Conservation (phyloP, 257 asterid genomes). For the Solanum clarkiae region DNA sequence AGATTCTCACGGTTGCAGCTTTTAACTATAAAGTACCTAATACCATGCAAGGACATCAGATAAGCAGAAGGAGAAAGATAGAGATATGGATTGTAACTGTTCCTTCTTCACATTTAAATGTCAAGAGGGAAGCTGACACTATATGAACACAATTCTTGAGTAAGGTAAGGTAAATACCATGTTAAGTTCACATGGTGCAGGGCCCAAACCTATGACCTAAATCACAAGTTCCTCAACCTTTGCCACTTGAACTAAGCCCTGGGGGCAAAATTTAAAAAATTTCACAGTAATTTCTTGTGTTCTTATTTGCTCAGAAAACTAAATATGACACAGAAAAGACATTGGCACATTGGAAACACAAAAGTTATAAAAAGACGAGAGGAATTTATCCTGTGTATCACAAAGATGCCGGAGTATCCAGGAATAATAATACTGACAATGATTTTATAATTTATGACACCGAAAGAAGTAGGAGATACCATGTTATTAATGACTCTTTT, state of each 20-base stretch:
- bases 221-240: neutral
- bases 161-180: neutral
- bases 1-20: conserved; percentile 98
- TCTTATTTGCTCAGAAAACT: neutral
- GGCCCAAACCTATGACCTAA: neutral
- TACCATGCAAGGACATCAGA: conserved; percentile 25
- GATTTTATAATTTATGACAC: neutral
- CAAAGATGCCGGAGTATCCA: neutral
- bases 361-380: neutral
- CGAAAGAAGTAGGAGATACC: neutral
- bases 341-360: neutral
- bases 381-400: neutral
- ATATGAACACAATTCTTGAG: neutral
- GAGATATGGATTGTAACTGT: neutral
- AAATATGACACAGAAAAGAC: neutral
- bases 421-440: neutral
- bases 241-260: neutral
- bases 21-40: conserved; percentile 95
- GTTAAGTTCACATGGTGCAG: neutral
- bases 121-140: neutral
- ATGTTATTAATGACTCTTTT: neutral
- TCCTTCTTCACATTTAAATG: neutral
- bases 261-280: neutral
- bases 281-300: neutral
- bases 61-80: conserved; percentile 11